Percentiles rank a stretch among this genome's conserved stretches.
Evolutionary conservation across 1,284 basidiomycete species (phyloP).

Genomic region (Coniferiporia sulphurascens): DNA sequence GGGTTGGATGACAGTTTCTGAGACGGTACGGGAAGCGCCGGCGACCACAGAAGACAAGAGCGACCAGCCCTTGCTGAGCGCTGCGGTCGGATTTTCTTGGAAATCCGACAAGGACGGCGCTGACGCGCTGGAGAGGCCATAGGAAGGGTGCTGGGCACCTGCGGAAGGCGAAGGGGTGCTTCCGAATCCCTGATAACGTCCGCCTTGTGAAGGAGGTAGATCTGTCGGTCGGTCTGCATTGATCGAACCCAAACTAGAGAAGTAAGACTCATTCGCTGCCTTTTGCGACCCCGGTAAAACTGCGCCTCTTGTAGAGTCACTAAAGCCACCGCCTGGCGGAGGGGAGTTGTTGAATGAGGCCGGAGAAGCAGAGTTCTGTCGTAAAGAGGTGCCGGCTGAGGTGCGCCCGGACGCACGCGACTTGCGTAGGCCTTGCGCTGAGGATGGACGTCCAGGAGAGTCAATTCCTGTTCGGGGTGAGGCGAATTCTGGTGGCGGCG

Average conservation of each 20-base stretch:
- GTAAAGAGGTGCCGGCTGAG: conserved; percentile 38
- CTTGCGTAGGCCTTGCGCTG: conserved; percentile 72
- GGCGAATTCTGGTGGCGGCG: conserved; percentile 46
- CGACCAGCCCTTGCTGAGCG: conserved; percentile 82
- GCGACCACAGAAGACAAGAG: conserved; percentile 71
- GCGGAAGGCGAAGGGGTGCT: conserved; percentile 56
- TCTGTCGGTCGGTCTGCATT: conserved; percentile 69
- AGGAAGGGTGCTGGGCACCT: conserved; percentile 50
- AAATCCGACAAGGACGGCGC: conserved; percentile 70
- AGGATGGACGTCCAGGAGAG: conserved; percentile 52
- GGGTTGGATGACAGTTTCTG: conserved; percentile 79
- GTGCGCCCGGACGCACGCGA: conserved; percentile 62
- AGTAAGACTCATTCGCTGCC: conserved; percentile 71
- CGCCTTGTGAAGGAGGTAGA: conserved; percentile 81
- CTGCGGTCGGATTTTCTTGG: conserved; percentile 72
- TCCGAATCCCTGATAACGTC: conserved; percentile 81
- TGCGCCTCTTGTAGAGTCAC: conserved; percentile 34
- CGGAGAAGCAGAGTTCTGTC: conserved; percentile 53
- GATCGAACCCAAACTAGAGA: conserved; percentile 62
- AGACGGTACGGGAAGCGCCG: conserved; percentile 69
- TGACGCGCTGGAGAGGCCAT: conserved; percentile 61
- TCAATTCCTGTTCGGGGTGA: conserved; percentile 30
- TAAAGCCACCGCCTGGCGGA: conserved; percentile 27
- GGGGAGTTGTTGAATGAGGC: conserved; percentile 44
- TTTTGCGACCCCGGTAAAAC: conserved; percentile 49